These are phyloP conservation scores for Stylosanthes scabra DNA, from an alignment of 331 rosid species.

Conservation along the genomic window DNA sequence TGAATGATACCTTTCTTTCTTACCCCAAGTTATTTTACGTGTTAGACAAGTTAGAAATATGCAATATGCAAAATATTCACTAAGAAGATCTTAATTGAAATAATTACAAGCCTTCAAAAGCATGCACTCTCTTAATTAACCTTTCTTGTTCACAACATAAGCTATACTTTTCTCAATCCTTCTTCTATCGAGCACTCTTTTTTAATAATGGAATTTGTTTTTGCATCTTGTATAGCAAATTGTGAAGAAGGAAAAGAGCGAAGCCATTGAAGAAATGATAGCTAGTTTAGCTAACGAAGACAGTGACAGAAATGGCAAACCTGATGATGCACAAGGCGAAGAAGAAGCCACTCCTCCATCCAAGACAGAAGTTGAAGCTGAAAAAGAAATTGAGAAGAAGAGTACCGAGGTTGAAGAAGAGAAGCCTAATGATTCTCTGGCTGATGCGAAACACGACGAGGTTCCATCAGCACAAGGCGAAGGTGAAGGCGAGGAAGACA, in stretches of 20 bases:
- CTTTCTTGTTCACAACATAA: background rate
- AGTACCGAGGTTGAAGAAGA: constrained; percentile 42
- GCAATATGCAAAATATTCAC: constrained; percentile 8
- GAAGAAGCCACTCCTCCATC: constrained; percentile 32
- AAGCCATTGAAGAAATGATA: constrained; percentile 41
- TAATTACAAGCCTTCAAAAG: constrained; percentile 1
- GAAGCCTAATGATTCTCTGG: constrained; percentile 14
- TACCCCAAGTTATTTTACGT: constrained; percentile 19
- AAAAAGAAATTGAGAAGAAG: constrained; percentile 36
- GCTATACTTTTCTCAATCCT: no score
- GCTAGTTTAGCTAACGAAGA: constrained; percentile 47
- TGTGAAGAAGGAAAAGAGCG: constrained; percentile 61
- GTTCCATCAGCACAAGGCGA: no score
- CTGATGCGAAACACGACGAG: background rate
- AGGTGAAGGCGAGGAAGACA: constrained; percentile 8
- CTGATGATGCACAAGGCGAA: constrained; percentile 35
- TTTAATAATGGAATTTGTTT: constrained; percentile 1
- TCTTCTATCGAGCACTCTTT: background rate
- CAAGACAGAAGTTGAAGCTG: constrained; percentile 32
- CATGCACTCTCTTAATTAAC: background rate
- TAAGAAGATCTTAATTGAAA: constrained; percentile 5
- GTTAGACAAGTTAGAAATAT: constrained; percentile 11
- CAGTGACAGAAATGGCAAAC: constrained; percentile 49
- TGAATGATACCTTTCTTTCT: constrained; percentile 3
- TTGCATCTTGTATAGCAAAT: constrained; percentile 46